phyloP scores from a whole-genome alignment of 78 protist genomes.

The Protostelium mycophagum region DNA sequence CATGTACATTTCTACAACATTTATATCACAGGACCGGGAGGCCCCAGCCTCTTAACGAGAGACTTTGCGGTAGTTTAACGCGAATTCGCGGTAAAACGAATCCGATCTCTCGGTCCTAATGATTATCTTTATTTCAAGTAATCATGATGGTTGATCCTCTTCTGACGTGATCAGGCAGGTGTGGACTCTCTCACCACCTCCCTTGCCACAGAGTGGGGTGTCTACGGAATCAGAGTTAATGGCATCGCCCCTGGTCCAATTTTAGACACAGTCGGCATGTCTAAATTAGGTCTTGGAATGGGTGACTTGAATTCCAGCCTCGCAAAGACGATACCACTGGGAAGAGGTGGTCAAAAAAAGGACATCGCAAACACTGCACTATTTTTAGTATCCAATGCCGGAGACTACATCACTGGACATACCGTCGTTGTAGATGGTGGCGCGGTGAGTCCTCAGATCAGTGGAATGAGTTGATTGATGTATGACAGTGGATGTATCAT shows the following conservation, averaged over 20 bases:
- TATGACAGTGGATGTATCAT: neutral
- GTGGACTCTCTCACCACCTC: neutral
- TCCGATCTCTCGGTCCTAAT: too few species aligned
- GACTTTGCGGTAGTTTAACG: too few species aligned
- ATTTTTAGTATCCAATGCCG: neutral
- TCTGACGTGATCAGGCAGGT: neutral
- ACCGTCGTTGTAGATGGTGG: neutral
- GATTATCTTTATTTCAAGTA: too few species aligned
- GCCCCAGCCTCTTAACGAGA: too few species aligned
- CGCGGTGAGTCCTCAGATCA: neutral
- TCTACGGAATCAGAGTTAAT: slow-evolving; percentile 10
- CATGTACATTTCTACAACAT: neutral
- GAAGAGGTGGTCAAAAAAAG: neutral
- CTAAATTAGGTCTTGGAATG: neutral
- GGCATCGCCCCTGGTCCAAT: slow-evolving; percentile 10
- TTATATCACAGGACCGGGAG: neutral
- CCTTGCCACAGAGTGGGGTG: slow-evolving; percentile 18
- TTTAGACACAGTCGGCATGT: neutral
- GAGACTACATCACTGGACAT: neutral
- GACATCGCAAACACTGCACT: neutral
- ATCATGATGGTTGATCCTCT: neutral
- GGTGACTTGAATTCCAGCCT: neutral
- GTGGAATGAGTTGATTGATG: neutral
- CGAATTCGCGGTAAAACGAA: too few species aligned
- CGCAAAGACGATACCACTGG: neutral